Evolutionary conservation across 1,284 basidiomycete species (phyloP).

Genomic region (Leccinum angustisporum): DNA sequence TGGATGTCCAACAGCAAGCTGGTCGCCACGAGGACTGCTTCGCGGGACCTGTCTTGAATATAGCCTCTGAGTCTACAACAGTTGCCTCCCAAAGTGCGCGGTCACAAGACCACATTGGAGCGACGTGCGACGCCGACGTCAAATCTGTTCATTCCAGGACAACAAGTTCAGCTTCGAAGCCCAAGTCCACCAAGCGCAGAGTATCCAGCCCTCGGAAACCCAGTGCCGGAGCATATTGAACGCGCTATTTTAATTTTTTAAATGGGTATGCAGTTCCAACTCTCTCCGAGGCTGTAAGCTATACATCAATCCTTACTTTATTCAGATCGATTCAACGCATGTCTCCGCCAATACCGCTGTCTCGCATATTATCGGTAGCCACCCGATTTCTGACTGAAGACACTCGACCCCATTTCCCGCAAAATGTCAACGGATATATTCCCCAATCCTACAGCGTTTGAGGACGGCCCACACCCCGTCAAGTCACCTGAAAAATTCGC

Average conservation of each 20-base stretch:
- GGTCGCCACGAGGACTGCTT: slow-evolving; percentile 23
- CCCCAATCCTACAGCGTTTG: slow-evolving; percentile 34
- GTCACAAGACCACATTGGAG: slow-evolving; percentile 30
- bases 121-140: slow-evolving; percentile 40
- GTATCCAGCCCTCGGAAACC: slow-evolving; percentile 47
- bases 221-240: slow-evolving; percentile 50
- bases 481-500: slow-evolving; percentile 58
- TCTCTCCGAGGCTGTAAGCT: too few species aligned
- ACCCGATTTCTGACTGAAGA: slow-evolving; percentile 42
- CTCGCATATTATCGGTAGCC: slow-evolving; percentile 24
- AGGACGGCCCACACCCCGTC: slow-evolving; percentile 40
- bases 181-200: slow-evolving; percentile 24
- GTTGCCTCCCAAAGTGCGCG: slow-evolving; percentile 23
- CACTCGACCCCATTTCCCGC: slow-evolving; percentile 28
- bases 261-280: too few species aligned
- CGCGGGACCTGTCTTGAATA: neutral
- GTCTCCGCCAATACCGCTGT: slow-evolving; percentile 34
- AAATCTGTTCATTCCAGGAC: slow-evolving; percentile 40
- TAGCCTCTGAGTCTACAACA: slow-evolving; percentile 53
- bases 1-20: slow-evolving; percentile 18
- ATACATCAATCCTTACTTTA: neutral
- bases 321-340: slow-evolving; percentile 8
- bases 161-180: slow-evolving; percentile 35
- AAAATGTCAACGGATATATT: slow-evolving; percentile 38
- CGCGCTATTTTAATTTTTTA: too few species aligned